Base-by-base conservation (phyloP, 257 asterid species). In the Fraxinus anomala region DNA sequence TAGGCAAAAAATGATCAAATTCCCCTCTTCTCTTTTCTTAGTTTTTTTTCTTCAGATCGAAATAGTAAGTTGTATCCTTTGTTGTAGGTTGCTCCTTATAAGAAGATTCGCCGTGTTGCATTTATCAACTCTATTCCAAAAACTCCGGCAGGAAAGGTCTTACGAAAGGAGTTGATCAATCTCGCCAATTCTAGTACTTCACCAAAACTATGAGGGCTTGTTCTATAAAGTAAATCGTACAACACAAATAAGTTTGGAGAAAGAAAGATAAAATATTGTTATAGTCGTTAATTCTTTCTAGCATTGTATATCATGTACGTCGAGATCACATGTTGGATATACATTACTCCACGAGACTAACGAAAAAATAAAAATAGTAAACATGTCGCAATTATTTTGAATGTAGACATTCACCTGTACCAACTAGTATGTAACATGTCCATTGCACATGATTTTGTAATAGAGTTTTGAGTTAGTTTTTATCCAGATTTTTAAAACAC, bases 141-240 rank as follows among this genome's bases (percentile, higher is more conserved):
- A 81, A 87, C 91, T 80, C 96, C 92, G 10, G 87, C 94, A 5
- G 96, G 96, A 37, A 91, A 91, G 83, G 88, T 87, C 47, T 78
- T 91, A 80, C 84, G 96, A 61, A 87, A 89, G 75, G 91, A 88
- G 75, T 72, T 91, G 81, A 77, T 89, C 24, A 74, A 73, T 3
- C 89, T 77, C 74, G 89, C 91, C 30, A 77, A 75, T 40, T 76
- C 88, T 40, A 80, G 76, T 26, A 39, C 84, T 82, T 80, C 88
- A 28, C 74, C 96, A 10, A 91, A 85, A 76, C 73, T 91, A 77
- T 89, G 84, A 84, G 5, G 28, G 34, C 59, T 47, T 47, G 59
- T 47, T 47, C 7, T 4, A 0, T 4, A 0, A 47, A 14, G n/a
- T 47, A 47, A 16, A 47, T 47, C 8, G 5, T 47, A 14, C 56